Conservation (phyloP, 306 rosid species). For the Rosa multiflora region DNA sequence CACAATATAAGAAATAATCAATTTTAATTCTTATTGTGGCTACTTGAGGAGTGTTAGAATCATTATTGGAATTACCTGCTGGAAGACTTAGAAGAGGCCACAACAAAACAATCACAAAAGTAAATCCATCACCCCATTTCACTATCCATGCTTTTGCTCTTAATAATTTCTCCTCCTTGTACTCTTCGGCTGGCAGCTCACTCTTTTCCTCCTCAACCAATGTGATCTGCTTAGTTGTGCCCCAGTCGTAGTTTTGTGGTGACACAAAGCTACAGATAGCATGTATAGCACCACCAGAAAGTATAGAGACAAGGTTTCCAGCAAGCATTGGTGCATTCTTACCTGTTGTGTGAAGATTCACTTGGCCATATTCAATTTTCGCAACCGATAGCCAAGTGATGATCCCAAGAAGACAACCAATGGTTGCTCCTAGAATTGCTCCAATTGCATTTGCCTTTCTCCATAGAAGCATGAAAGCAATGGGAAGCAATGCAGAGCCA, state of each 20-base stretch:
- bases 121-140: conserved; percentile 85
- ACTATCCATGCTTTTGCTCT: conserved; percentile 77
- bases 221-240: conserved; percentile 66
- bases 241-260: conserved; percentile 95
- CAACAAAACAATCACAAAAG: conserved; percentile 61
- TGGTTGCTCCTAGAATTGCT: conserved; percentile 69
- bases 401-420: conserved; percentile 75
- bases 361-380: conserved; percentile 55
- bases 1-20: not conserved
- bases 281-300: conserved; percentile 70
- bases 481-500: conserved; percentile 91
- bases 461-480: conserved; percentile 91
- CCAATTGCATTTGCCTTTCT: conserved; percentile 80
- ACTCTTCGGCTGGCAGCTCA: conserved; percentile 70
- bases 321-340: conserved; percentile 93
- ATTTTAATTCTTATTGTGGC: not conserved
- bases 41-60: not conserved
- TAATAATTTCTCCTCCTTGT: conserved; percentile 55
- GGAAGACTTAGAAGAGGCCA: conserved; percentile 92
- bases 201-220: conserved; percentile 76
- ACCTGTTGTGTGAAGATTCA: conserved; percentile 79
- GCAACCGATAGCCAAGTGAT: conserved; percentile 76
- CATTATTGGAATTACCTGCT: conserved; percentile 50
- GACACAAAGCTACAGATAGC: conserved; percentile 56
- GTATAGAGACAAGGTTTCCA: conserved; percentile 82